These are phyloP conservation scores for Cyclotella atomus DNA, from an alignment of 108 stramenopile genomes.

Conservation along the genomic window DNA sequence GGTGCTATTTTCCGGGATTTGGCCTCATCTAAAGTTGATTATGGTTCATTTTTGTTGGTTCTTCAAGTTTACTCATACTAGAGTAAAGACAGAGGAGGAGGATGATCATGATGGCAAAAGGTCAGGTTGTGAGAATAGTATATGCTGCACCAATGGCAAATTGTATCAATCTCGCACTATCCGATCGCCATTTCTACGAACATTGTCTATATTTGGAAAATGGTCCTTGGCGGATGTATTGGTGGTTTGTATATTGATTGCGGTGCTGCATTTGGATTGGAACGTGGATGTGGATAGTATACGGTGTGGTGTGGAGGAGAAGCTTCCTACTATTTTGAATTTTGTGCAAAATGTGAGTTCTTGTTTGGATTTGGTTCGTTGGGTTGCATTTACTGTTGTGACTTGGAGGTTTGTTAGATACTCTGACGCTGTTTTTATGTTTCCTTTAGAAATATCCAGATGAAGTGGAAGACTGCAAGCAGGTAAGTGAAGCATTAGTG, in stretches of 20 bases:
- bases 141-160: too few species aligned
- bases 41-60: conserved; percentile 71
- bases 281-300: conserved; percentile 68
- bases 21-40: conserved; percentile 84
- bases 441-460: conserved; percentile 39
- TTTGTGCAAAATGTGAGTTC: conserved; percentile 30
- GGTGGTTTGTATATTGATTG: conserved; percentile 88
- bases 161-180: conserved; percentile 18
- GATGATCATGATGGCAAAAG: too few species aligned
- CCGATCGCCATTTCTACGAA: conserved; percentile 63
- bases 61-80: conserved; percentile 34
- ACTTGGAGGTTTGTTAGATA: not conserved
- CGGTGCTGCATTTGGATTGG: conserved; percentile 83
- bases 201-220: conserved; percentile 76
- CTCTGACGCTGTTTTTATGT: not conserved
- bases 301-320: conserved; percentile 54
- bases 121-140: too few species aligned
- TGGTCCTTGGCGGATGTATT: conserved; percentile 85
- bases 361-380: not conserved
- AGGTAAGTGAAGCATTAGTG: too few species aligned
- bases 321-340: conserved; percentile 59
- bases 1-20: conserved; percentile 75
- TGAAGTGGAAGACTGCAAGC: conserved; percentile 55
- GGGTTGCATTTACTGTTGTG: not conserved
- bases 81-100: not conserved